Evolutionary conservation across 352 stramenopile species (phyloP).

Genomic region (Blastocystis sp.): DNA sequence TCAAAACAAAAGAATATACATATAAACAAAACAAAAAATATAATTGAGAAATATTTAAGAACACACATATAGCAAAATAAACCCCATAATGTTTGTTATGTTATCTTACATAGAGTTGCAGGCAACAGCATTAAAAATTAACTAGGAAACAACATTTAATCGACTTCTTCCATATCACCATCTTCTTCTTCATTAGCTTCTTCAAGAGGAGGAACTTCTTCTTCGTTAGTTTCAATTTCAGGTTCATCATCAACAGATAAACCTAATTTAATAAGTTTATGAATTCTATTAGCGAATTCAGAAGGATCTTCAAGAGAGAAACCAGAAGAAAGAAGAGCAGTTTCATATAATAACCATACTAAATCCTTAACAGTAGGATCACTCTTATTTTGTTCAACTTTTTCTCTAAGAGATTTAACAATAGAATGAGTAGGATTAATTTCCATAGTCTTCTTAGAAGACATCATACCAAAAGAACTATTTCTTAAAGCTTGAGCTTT

Average conservation of each 20-base stretch:
- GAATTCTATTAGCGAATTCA: slow-evolving; percentile 93
- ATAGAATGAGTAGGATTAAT: slow-evolving; percentile 97
- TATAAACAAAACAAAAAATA: too few relatives aligned
- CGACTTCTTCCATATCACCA: slow-evolving; percentile 91
- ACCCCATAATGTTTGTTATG: neutral
- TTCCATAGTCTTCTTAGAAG: slow-evolving; percentile 99
- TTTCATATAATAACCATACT: slow-evolving; percentile 98
- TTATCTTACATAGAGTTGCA: neutral
- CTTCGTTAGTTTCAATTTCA: too few relatives aligned
- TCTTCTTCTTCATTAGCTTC: slow-evolving; percentile 74
- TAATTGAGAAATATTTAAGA: slow-evolving; percentile 39
- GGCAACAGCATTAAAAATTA: slow-evolving; percentile 4
- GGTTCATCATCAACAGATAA: slow-evolving; percentile 92
- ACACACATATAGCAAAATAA: slow-evolving; percentile 18
- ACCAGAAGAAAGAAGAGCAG: slow-evolving; percentile 85
- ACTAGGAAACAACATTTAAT: slow-evolving; percentile 56
- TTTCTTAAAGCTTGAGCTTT: slow-evolving; percentile 96
- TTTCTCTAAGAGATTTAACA: slow-evolving; percentile 86
- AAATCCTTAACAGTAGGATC: slow-evolving; percentile 99
- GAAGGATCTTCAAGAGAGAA: slow-evolving; percentile 94
- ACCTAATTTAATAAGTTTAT: slow-evolving; percentile 94
- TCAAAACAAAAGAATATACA: too few relatives aligned
- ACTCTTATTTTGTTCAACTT: slow-evolving; percentile 87
- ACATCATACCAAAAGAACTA: slow-evolving; percentile 89
- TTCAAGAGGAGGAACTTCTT: slow-evolving; percentile 74